Percentiles rank a stretch among this genome's conserved stretches.
These are phyloP conservation scores for Zasmidium angulare DNA, from an alignment of 2,329 filamentous ascomycete genomes.

Conservation along the genomic window DNA sequence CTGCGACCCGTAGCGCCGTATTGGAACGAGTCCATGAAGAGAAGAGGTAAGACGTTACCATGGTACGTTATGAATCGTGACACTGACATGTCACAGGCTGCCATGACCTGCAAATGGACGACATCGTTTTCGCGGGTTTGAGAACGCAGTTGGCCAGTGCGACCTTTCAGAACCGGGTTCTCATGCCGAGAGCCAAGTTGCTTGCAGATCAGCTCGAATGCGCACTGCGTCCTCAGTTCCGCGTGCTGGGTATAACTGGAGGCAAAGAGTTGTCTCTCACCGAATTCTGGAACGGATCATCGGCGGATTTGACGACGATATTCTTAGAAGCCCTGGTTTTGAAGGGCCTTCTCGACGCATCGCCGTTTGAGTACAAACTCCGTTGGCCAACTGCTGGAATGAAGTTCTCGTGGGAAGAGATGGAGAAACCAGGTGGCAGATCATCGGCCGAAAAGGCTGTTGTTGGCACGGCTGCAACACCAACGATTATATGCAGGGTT, in stretches of 20 bases:
- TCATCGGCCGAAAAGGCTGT: too few species aligned
- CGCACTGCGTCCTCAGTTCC: background rate
- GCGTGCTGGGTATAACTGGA: background rate
- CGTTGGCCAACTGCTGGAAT: background rate
- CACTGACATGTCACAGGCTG: background rate
- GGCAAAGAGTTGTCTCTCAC: background rate
- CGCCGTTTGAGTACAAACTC: background rate
- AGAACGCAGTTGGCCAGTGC: background rate
- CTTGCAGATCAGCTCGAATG: background rate
- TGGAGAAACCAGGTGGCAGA: background rate
- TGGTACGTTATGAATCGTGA: too few species aligned
- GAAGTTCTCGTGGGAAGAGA: background rate
- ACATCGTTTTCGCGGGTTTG: background rate
- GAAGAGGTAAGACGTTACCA: background rate
- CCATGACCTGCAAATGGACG: background rate
- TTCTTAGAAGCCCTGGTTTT: background rate
- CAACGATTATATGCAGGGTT: too few species aligned
- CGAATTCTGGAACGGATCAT: background rate
- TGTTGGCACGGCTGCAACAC: too few species aligned
- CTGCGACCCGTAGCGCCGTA: background rate
- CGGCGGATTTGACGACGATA: background rate
- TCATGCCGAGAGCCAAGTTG: background rate
- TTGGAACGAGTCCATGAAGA: background rate
- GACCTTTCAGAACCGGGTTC: background rate
- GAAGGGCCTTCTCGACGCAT: background rate